Base-by-base conservation (phyloP, 257 asterid species). In the Primulina eburnea region DNA sequence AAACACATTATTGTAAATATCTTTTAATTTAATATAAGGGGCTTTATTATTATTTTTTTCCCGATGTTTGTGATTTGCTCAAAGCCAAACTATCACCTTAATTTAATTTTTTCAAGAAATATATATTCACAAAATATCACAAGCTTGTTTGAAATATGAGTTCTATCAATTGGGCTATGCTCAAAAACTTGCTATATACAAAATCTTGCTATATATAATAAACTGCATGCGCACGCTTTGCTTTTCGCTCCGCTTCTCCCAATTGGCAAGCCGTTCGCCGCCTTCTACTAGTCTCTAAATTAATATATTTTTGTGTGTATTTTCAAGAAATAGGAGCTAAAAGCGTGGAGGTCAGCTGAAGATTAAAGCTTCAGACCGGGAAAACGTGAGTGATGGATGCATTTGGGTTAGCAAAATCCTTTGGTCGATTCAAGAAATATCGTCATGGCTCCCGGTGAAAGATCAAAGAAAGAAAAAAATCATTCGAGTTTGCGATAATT, bases 391-490 rank as follows among this genome's bases (percentile, higher is more conserved):
- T 38, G 56, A 73, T 74, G 74, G 56, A 73, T 74, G 74, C 92
- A 82, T 88, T 79, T 87, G 95, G 85, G 74, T 70, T 76, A 50
- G 75, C 78, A 70, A 81, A 74, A 60, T 65, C 71, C 69, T 71
- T 83, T 82, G 82, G 80, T 75, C 75, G 60, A 50, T 79, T 78
- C 89, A 72, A 89, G 86, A 74, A 61, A 69, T 34, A 50, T 63
- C 79, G 73, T 86, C 73, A 77, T 76, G 76, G 81, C 72, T 68
- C 71, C n/a, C 26, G 2, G 67, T 9, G 58, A 47, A 71, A 67
- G 70, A 18, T 69, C 35, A 67, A 73, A 75, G 59, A 38, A 33
- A 50, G 64, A 70, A 64, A 55, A 30, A 69, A 67, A 70, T 76
- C 73, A 63, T 72, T 71, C 73, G 65, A 57, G 79, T 74, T 77